Evolutionary conservation across 129 eudicot genomes (phyloP), one percentile per base, ranked within the genome.

Genomic region (Flaveria sonorensis): DNA sequence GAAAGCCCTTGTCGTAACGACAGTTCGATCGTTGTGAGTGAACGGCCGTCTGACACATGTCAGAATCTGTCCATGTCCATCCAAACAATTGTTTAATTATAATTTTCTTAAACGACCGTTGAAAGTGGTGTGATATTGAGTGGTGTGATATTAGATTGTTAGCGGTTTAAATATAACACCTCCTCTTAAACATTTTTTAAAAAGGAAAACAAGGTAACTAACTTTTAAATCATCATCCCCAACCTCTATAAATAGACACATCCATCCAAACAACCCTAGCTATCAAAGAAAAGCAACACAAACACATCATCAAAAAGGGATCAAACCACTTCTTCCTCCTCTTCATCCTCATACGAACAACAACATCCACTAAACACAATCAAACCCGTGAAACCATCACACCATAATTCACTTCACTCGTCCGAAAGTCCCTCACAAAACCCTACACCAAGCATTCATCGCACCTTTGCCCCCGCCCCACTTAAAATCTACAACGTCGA

Each of bases 401-500:
- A 45, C 76, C 79, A 24, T n/a, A 64, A 81, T 18, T 60, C 84
- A 2, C 87, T 85, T 47, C 88, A 83, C 60, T 77, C 83, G 10
- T 79, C 19, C 83, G 86, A 4, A 89, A 69, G 52, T 52, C 77
- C 20, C 7, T 57, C 15, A 1, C 24, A 18, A 85, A 83, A 61
- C 83, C 77, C 24, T 70, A 28, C 55, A 67, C 50, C 77, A 88
- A 90, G 72, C 84, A 77, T 10, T 85, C 32, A 90, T 90, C 18
- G 92, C 96, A 2, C 96, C 92, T 0, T 42, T 87, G 32, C 84
- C 89, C 3, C 87, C 52, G 83, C 81, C 1, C 96, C 85, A 6
- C 86, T 88, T 1, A 87, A 78, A 61, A 76, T 89, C 39, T 92
- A 92, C 87, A 83, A 86, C 18, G 96, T 92, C 10, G 83, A 89